phyloP scores from a whole-genome alignment of 495 filamentous ascomycete species.

The Trichoderma asperelloides region DNA sequence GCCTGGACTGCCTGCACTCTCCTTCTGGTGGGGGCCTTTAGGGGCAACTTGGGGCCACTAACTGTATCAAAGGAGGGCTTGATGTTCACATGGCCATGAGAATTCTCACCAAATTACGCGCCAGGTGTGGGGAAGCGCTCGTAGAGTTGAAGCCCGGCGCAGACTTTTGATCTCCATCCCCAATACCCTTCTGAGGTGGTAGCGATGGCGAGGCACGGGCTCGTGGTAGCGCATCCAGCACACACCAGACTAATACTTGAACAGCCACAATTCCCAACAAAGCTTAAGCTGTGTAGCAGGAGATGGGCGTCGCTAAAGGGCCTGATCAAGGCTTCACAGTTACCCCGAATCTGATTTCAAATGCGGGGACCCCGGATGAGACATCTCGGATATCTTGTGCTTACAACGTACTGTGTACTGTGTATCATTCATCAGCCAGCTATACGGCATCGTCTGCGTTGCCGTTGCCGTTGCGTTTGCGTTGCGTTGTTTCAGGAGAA shows the following conservation, averaged over 20 bases:
- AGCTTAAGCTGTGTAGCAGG: background rate
- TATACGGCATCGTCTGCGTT: background rate
- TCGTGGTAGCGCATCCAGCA: background rate
- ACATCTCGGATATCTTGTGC: background rate
- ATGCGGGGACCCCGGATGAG: background rate
- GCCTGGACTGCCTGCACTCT: background rate
- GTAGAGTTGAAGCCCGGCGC: background rate
- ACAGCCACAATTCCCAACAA: background rate
- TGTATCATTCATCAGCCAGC: background rate
- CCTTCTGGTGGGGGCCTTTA: background rate
- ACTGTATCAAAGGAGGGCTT: background rate
- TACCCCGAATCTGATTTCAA: background rate
- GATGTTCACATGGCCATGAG: slow-evolving; percentile 5
- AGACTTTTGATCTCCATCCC: background rate
- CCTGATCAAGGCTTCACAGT: background rate
- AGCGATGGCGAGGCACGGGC: background rate
- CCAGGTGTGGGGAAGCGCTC: background rate
- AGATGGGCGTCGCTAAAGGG: background rate
- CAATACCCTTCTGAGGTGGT: background rate
- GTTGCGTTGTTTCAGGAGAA: too few relatives aligned
- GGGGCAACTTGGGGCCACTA: slow-evolving; percentile 1
- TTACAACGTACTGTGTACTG: background rate
- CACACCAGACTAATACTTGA: background rate
- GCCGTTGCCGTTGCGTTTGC: too few relatives aligned
- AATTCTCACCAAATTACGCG: background rate